These are phyloP conservation scores for Orbilia javanica DNA, from an alignment of 2,329 filamentous ascomycete species.

Conservation along the genomic window DNA sequence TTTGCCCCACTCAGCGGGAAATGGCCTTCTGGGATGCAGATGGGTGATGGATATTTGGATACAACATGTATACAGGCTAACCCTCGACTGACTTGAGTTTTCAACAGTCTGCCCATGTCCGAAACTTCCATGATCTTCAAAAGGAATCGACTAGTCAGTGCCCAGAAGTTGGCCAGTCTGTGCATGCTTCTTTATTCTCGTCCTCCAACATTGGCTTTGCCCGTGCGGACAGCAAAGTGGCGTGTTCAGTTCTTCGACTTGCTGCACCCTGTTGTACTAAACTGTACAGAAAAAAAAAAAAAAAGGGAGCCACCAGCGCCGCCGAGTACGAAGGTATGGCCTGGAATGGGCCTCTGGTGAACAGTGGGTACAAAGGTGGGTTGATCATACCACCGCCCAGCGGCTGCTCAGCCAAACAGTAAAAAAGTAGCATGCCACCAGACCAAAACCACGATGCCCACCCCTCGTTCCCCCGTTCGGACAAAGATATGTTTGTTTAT, in stretches of 20 bases:
- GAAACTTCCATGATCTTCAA: constrained; percentile 41
- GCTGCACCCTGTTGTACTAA: background rate
- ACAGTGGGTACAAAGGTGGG: constrained; percentile 10
- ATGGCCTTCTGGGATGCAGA: constrained; percentile 22
- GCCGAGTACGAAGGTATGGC: background rate
- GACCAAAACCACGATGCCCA: constrained; percentile 38
- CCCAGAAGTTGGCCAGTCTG: constrained; percentile 33
- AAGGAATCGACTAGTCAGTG: constrained; percentile 15
- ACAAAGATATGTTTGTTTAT: constrained; percentile 51
- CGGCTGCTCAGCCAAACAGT: constrained; percentile 39
- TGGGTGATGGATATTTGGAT: constrained; percentile 35
- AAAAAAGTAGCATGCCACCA: constrained; percentile 46
- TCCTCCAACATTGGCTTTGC: constrained; percentile 18
- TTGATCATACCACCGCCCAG: constrained; percentile 42
- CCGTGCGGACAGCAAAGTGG: constrained; percentile 39
- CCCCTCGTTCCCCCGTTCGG: constrained; percentile 48
- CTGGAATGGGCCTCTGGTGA: constrained; percentile 20
- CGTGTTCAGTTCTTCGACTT: constrained; percentile 26
- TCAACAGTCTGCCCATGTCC: constrained; percentile 16
- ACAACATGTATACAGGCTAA: constrained; percentile 28
- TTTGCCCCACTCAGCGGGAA: constrained; percentile 51
- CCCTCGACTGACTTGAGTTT: constrained; percentile 17
- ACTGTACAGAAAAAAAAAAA: background rate
- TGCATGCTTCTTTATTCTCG: constrained; percentile 11
- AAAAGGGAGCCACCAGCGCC: background rate